A percentile compares a stretch with the other conserved stretches of the same genome.
phyloP scores from a whole-genome alignment of 2,329 filamentous ascomycete species.

The Aureobasidium sp. region DNA sequence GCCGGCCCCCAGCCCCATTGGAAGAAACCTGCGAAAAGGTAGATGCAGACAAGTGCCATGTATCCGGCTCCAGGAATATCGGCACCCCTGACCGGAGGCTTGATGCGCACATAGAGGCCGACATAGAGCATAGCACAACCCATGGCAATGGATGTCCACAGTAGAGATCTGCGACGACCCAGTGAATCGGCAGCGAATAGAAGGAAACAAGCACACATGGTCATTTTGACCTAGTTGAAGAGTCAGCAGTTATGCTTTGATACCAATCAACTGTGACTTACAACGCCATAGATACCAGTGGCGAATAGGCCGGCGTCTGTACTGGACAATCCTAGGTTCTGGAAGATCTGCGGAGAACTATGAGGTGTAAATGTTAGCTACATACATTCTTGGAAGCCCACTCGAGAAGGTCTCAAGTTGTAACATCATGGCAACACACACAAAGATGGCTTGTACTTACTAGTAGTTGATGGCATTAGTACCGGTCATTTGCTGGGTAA shows the following conservation, averaged over 20 bases:
- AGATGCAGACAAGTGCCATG: slow-evolving; percentile 61
- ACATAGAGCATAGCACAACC: slow-evolving; percentile 59
- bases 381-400: too few relatives aligned
- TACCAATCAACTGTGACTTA: not conserved
- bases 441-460: not conserved
- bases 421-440: not conserved
- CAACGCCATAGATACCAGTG: slow-evolving; percentile 64
- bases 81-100: slow-evolving; percentile 45
- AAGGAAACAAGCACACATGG: slow-evolving; percentile 55
- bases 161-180: slow-evolving; percentile 51
- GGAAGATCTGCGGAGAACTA: slow-evolving; percentile 53
- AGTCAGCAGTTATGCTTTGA: not conserved
- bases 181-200: slow-evolving; percentile 67
- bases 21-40: slow-evolving; percentile 62
- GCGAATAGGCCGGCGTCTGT: slow-evolving; percentile 57
- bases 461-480: slow-evolving; percentile 21
- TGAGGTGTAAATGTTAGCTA: slow-evolving; percentile 54
- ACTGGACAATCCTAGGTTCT: slow-evolving; percentile 50
- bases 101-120: slow-evolving; percentile 59
- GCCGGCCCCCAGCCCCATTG: slow-evolving; percentile 27
- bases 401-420: too few relatives aligned
- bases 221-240: slow-evolving; percentile 45
- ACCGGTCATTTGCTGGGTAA: slow-evolving; percentile 67
- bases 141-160: slow-evolving; percentile 38
- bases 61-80: slow-evolving; percentile 58